Evolutionary conservation across 2,329 filamentous ascomycete genomes (phyloP), one percentile per base, ranked within the genome.

Genomic region (Zymoseptoria passerinii): DNA sequence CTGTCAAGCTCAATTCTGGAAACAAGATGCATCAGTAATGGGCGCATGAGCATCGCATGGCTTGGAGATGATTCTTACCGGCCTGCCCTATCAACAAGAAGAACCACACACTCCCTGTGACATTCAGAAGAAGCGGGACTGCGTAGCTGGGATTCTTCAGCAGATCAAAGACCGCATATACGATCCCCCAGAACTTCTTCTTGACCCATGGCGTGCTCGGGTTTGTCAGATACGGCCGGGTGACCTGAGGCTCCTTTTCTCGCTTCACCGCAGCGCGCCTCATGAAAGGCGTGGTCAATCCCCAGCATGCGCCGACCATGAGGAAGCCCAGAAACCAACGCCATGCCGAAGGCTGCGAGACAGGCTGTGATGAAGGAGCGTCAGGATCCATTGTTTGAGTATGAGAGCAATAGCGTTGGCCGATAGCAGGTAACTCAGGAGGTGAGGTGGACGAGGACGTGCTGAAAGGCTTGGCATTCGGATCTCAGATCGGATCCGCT

Each of bases 61-160:
- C 29, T 27, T 10, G 2, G 50, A 27, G 28, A 59, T 81, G 23
- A 23, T 28, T 48, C 87, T 67, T 75, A 95, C 91, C 91, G 68
- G 92, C 92, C 73, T 94, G 84, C 6, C 92, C 92, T 75, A 97
- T 92, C 64, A 97, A 78, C 65, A 97, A 75, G 68, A 97, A 97
- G 75, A 97, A 97, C 92, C 92, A 97, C 57, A 96, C 81, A 70
- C 90, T 95, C 28, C 92, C 92, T 2, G 92, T 96, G 55, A 97
- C 76, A 72, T 97, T 97, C 59, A 96, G 75, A 55, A 96, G 75
- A 66, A 97, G 75, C 19, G 92, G 92, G 27, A 95, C 76, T 5
- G 90, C 89, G 74, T 97, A 97, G 18, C 83, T 82, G 40, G 92
- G 92, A 66, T 91, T 91, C 59, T 82, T 79, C 55, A 97, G 75